phyloP scores from a whole-genome alignment of 768 basidiomycete genomes.

The Tylopilus rubrobrunneus region DNA sequence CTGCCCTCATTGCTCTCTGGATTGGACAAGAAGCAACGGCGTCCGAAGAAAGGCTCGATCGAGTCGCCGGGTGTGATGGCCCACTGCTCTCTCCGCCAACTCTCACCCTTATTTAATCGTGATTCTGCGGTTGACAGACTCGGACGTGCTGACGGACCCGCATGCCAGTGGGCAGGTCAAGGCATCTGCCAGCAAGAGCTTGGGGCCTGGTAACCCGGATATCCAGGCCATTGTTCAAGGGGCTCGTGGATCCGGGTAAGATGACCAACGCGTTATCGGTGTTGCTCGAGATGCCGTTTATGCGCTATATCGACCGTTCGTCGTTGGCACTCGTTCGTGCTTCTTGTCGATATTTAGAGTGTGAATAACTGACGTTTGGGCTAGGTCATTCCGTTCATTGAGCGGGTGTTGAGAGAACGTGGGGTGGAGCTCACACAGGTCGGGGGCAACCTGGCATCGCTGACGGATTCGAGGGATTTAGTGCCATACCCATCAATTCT shows the following conservation, averaged over 20 bases:
- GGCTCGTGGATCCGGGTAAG: slow-evolving; percentile 91
- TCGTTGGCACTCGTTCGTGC: slow-evolving; percentile 81
- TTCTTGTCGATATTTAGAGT: neutral
- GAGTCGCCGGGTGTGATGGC: slow-evolving; percentile 98
- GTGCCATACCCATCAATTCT: slow-evolving; percentile 89
- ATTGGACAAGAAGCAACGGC: slow-evolving; percentile 97
- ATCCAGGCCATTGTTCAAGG: slow-evolving; percentile 92
- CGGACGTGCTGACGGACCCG: slow-evolving; percentile 92
- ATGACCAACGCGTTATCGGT: slow-evolving; percentile 79
- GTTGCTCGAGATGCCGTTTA: slow-evolving; percentile 90
- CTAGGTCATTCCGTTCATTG: slow-evolving; percentile 91
- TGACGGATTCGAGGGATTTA: slow-evolving; percentile 89
- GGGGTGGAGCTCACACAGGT: slow-evolving; percentile 94
- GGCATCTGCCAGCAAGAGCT: slow-evolving; percentile 85
- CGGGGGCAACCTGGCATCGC: slow-evolving; percentile 91
- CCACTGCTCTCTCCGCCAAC: slow-evolving; percentile 92
- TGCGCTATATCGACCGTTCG: slow-evolving; percentile 97
- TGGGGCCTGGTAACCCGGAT: slow-evolving; percentile 97
- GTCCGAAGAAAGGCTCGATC: slow-evolving; percentile 95
- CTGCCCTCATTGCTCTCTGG: slow-evolving; percentile 86
- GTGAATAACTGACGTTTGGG: neutral
- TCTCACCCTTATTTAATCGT: slow-evolving; percentile 95
- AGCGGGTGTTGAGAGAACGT: slow-evolving; percentile 87
- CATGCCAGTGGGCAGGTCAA: slow-evolving; percentile 98
- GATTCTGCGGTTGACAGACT: slow-evolving; percentile 93